Percentiles rank a stretch among this genome's conserved stretches.
Conservation (phyloP, 139 green algal species). For the Parachlorella kessleri region DNA sequence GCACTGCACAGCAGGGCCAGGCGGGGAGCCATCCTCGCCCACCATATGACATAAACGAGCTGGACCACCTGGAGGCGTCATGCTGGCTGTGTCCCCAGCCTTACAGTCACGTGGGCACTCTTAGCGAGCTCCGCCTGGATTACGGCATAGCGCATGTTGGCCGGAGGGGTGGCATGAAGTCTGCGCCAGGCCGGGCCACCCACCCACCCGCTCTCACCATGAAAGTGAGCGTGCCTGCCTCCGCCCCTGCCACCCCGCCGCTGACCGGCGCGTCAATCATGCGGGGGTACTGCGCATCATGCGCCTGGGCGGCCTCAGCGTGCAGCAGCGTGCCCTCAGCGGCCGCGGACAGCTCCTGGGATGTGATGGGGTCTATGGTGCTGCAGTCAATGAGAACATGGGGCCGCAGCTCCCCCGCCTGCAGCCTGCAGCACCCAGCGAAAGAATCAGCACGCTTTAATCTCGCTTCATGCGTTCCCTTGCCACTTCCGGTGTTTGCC, state of each 20-base stretch:
- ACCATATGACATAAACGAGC: too few species aligned
- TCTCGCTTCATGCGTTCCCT: too few species aligned
- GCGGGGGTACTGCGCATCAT: slow-evolving; percentile 48
- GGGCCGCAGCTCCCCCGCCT: slow-evolving; percentile 10
- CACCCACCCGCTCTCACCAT: slow-evolving; percentile 53
- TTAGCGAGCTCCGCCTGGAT: too few species aligned
- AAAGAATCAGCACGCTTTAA: too few species aligned
- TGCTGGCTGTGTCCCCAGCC: too few species aligned
- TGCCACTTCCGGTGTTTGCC: too few species aligned
- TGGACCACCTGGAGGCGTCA: too few species aligned
- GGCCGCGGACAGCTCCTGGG: slow-evolving; percentile 29
- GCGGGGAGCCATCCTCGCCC: too few species aligned
- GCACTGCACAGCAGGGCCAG: slow-evolving; percentile 14
- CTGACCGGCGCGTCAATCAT: slow-evolving; percentile 72
- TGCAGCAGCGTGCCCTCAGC: slow-evolving; percentile 25
- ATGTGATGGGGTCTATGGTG: slow-evolving; percentile 59
- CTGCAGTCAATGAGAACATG: slow-evolving; percentile 57
- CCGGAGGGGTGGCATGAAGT: background rate
- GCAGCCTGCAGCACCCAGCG: too few species aligned
- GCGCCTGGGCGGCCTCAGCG: slow-evolving; percentile 13
- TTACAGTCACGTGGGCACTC: too few species aligned
- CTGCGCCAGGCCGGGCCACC: background rate
- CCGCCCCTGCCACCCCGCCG: slow-evolving; percentile 63
- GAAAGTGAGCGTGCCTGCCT: slow-evolving; percentile 73
- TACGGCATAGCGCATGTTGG: background rate